Base-by-base conservation (phyloP, 2,329 filamentous ascomycete species). In the Fusarium continuum region DNA sequence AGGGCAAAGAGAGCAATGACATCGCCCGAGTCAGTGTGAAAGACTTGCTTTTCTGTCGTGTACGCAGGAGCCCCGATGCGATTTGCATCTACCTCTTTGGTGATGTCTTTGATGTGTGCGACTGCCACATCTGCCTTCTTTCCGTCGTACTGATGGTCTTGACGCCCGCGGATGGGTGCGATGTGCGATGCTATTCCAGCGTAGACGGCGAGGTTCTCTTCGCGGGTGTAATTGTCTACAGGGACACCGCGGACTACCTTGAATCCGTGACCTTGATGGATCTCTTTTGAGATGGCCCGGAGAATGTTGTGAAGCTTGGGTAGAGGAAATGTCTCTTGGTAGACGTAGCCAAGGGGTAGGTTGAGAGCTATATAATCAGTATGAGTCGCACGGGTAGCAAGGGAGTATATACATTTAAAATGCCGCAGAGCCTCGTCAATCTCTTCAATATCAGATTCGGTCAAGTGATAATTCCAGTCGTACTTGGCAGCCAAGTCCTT, bases 11-110 rank as follows among this genome's bases (percentile, higher is more conserved):
- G 11, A 76, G 71, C 38, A 80, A 86, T 13, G 79, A 54, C 25
- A 77, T 77, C 7, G 75, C 72, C 3, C 75, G 28, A 11, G 29
- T 34, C 31, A 17, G 31, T 34, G 16, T 34, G 31, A 65, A 88
- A 88, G 6, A 83, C 81, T 70, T 86, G 86, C 69, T 86, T 87
- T 52, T 88, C 85, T 0, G 82, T 77, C 0, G 85, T 87, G 70
- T 86, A 87, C 1, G 85, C 83, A 14, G 28, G 28, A 29, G 28
- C 28, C 7, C 28, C 28, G 13, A 29, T 29, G 7, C 28, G 28
- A 14, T 29, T 11, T 14, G 28, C 0, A 85, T 70, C 65, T 8
- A 68, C 53, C 5, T 50, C 28, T 29, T 29, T 29, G 5, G 28
- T 65, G 13, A 65, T 48, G 39, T 65, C 61, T 23, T 67, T 70